Base-by-base conservation (phyloP, 2,329 filamentous ascomycete species). In the Blastomyces gilchristii region DNA sequence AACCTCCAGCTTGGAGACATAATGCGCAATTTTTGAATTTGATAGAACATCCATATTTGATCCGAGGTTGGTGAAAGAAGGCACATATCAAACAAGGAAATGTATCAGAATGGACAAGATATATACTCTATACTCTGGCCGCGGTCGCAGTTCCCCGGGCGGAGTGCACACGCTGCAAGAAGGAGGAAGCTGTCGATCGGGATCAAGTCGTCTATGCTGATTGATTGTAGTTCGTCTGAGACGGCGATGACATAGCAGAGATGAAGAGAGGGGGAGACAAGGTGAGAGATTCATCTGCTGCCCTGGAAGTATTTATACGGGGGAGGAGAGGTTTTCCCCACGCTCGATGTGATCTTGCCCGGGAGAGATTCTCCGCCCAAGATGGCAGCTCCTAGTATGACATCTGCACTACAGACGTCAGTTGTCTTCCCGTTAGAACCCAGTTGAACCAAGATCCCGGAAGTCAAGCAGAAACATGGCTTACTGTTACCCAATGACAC, bases 1-100 rank as follows among this genome's bases (percentile, higher is more conserved):
- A 64, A 94, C 89, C 56, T 88, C 86, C 63, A 92, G 73, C 79
- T 85, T 91, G 68, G 61, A 63, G 41, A 54, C 57, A 69, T 74
- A 74, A 43, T 73, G 70, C n/a, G 69, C 71, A 52, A 75, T 58
- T 65, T 74, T 79, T 37, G 74, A 75, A 16, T 69, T 66, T 62
- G 69, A 73, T 60, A 76, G 63, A 62, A 75, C 77, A 68, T 77
- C 76, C 79, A 80, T 80, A 28, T 49, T 67, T 14, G 25, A 28
- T 25, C 18, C 11, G 56, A 31, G 25, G 28, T 31, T 11, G 28
- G n/a, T n/a, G 16, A 37, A 47, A n/a, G 18, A 31, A 45, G 5
- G 9, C 28, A 49, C 18, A n/a, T 34, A 22, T 1, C 12, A 34
- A 14, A n/a, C 6, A 14, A 3, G 4, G 1, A 31, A 59, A 12